Conservation (phyloP, 2,329 filamentous ascomycete genomes). For the Sclerotinia sclerotiorum region DNA sequence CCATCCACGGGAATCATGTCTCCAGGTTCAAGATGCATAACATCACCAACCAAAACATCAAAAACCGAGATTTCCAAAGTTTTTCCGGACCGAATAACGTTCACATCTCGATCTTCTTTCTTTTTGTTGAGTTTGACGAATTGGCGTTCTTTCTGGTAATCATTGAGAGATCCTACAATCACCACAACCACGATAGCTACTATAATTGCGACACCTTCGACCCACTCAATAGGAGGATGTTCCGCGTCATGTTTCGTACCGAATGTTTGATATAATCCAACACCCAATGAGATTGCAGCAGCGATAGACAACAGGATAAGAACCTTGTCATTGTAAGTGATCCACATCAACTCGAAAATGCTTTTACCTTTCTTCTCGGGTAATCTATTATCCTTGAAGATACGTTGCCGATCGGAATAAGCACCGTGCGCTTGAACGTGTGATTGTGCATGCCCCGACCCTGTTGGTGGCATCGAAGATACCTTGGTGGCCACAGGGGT, state of each 20-base stretch:
- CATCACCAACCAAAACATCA: conserved; percentile 71
- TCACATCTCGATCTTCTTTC: conserved; percentile 73
- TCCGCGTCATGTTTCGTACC: conserved; percentile 51
- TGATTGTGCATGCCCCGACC: background rate
- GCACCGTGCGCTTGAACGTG: conserved; percentile 29
- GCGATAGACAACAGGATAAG: conserved; percentile 70
- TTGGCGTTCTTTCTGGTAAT: conserved; percentile 79
- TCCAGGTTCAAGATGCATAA: conserved; percentile 71
- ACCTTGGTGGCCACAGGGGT: conserved; percentile 27
- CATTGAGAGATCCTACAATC: conserved; percentile 73
- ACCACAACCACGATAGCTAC: conserved; percentile 75
- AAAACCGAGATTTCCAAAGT: conserved; percentile 68
- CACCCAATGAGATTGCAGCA: conserved; percentile 69
- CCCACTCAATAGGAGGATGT: conserved; percentile 66
- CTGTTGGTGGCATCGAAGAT: background rate
- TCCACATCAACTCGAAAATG: conserved; percentile 71
- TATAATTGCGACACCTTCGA: conserved; percentile 78
- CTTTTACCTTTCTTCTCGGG: conserved; percentile 68
- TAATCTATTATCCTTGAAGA: conserved; percentile 68
- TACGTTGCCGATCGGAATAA: conserved; percentile 64
- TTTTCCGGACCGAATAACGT: conserved; percentile 72
- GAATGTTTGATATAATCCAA: conserved; percentile 73
- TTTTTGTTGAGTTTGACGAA: conserved; percentile 80
- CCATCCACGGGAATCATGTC: conserved; percentile 72
- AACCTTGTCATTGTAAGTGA: conserved; percentile 80